phyloP scores from a whole-genome alignment of 1,284 basidiomycete genomes.

The Heterobasidion annosum region DNA sequence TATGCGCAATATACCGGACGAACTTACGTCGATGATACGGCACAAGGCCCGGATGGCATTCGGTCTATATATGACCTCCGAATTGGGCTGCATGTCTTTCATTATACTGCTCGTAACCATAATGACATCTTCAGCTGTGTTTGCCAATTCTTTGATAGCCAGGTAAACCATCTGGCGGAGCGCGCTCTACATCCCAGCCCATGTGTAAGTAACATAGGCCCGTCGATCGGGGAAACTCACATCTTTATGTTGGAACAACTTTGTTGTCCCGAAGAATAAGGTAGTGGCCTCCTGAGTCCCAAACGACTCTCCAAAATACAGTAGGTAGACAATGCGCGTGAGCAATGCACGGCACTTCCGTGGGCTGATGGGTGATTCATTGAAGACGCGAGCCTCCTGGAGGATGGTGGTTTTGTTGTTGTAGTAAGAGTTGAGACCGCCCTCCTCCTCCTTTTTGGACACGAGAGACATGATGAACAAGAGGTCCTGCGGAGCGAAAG shows the following conservation, averaged over 20 bases:
- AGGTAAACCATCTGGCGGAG: constrained; percentile 98
- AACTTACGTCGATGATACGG: constrained; percentile 86
- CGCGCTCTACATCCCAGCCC: constrained; percentile 55
- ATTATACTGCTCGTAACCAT: constrained; percentile 99
- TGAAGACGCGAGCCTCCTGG: constrained; percentile 98
- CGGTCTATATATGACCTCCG: constrained; percentile 97
- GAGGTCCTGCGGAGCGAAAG: not conserved
- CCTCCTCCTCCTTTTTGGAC: constrained; percentile 92
- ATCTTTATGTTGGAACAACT: constrained; percentile 99
- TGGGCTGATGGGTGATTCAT: constrained; percentile 96
- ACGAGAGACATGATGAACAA: constrained; percentile 52
- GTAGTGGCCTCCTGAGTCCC: constrained; percentile 95
- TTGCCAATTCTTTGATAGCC: constrained; percentile 96
- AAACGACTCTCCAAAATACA: constrained; percentile 96
- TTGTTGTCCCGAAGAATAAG: constrained; percentile 98
- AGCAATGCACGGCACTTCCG: constrained; percentile 95
- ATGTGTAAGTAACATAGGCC: not conserved
- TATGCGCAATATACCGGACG: too few relatives aligned
- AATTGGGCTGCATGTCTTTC: constrained; percentile 99
- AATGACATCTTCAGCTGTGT: constrained; percentile 97
- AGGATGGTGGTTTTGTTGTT: constrained; percentile 95
- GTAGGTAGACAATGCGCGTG: constrained; percentile 92
- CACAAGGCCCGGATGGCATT: constrained; percentile 97
- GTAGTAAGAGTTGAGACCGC: constrained; percentile 77
- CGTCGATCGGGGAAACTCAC: constrained; percentile 44